Evolutionary conservation across 2,329 filamentous ascomycete species (phyloP).

Genomic region (Phialemoniopsis sp.): DNA sequence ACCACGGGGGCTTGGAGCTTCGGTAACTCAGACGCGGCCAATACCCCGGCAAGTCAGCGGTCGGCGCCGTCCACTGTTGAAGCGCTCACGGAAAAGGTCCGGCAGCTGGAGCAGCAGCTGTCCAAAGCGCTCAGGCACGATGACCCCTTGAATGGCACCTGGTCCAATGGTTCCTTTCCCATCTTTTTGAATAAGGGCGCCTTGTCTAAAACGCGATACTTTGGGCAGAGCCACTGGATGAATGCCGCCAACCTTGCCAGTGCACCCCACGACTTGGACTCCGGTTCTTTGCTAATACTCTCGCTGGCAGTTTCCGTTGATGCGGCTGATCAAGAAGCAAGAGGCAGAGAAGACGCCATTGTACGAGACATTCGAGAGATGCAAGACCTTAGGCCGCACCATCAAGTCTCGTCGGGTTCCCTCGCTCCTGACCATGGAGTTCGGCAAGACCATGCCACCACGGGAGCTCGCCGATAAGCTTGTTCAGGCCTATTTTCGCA

Average conservation of each 20-base stretch:
- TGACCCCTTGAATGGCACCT: constrained; percentile 1
- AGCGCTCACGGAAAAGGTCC: constrained; percentile 30
- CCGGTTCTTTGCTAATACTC: background rate
- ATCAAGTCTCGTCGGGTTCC: constrained; percentile 43
- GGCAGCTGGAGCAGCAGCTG: constrained; percentile 38
- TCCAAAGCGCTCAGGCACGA: constrained; percentile 15
- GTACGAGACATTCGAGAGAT: constrained; percentile 33
- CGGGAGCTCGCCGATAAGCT: constrained; percentile 42
- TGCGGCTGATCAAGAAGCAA: constrained; percentile 33
- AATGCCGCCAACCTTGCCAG: constrained; percentile 41
- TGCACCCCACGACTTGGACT: background rate
- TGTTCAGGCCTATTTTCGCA: constrained; percentile 48
- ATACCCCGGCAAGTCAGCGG: background rate
- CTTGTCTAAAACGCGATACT: constrained; percentile 50
- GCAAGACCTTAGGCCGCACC: constrained; percentile 45
- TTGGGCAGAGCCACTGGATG: constrained; percentile 56
- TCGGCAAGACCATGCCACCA: constrained; percentile 33
- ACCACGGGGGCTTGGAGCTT: background rate
- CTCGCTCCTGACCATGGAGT: constrained; percentile 12
- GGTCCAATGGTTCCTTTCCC: background rate
- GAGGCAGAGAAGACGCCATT: constrained; percentile 29
- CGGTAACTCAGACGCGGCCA: constrained; percentile 4
- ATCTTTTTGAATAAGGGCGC: constrained; percentile 33
- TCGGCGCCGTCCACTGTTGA: constrained; percentile 23
- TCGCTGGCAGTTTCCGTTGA: constrained; percentile 31